These are phyloP conservation scores for Haematococcus lacustris DNA, from an alignment of 139 green algal genomes.

Conservation along the genomic window DNA sequence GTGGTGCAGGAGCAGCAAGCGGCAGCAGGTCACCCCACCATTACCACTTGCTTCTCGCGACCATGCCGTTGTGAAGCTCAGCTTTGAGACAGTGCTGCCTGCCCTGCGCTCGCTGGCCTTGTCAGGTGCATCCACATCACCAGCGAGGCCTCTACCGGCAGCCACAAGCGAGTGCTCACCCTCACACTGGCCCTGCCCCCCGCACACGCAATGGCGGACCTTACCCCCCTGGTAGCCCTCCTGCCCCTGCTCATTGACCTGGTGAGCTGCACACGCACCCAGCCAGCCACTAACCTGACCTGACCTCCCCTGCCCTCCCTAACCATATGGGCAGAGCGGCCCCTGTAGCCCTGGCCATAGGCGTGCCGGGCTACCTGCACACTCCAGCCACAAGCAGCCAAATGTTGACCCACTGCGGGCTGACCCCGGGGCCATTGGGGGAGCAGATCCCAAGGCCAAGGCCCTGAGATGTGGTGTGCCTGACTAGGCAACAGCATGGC, in stretches of 20 bases:
- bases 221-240: constrained; percentile 22
- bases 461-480: no score
- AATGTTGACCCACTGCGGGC: background rate
- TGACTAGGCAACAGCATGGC: no score
- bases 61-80: no score
- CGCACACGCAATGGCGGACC: constrained; percentile 15
- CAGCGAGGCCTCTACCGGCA: constrained; percentile 11
- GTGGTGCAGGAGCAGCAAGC: no score
- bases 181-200: constrained; percentile 30
- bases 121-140: constrained; percentile 30
- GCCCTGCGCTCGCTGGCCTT: no score
- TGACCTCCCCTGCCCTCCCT: background rate
- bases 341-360: background rate
- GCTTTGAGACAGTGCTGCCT: no score
- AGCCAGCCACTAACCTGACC: background rate
- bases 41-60: background rate
- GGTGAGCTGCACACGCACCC: background rate
- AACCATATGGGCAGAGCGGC: background rate
- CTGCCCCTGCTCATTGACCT: constrained; percentile 38
- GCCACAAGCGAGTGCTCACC: constrained; percentile 23
- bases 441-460: background rate
- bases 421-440: background rate
- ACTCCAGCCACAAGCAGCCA: background rate
- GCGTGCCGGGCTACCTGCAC: background rate
- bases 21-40: no score